Percentiles rank a stretch among this genome's conserved stretches.
Conservation (phyloP, 2,329 filamentous ascomycete genomes). For the Gyromitra esculenta region DNA sequence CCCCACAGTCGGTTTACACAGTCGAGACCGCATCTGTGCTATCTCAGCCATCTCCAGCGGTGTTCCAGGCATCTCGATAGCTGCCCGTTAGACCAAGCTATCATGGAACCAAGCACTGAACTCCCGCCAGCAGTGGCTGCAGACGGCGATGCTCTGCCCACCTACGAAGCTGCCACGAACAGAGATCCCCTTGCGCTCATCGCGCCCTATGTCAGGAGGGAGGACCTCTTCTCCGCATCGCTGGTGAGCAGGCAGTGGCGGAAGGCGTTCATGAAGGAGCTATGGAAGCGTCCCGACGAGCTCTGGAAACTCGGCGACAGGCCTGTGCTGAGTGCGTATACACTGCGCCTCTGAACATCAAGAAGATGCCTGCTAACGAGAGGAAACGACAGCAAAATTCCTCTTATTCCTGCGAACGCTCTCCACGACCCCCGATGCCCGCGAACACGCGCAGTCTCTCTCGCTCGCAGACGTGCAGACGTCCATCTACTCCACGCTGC, state of each 20-base stretch:
- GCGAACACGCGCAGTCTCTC: slow-evolving; percentile 20
- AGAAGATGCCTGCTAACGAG: neutral
- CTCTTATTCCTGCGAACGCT: slow-evolving; percentile 43
- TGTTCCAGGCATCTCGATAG: neutral
- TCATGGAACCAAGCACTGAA: slow-evolving; percentile 23
- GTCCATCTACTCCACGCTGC: slow-evolving; percentile 54
- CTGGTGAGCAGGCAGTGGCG: slow-evolving; percentile 54
- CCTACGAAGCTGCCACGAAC: slow-evolving; percentile 55
- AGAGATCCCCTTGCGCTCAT: slow-evolving; percentile 53
- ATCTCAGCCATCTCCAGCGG: neutral
- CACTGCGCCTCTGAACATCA: neutral
- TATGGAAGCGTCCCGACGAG: slow-evolving; percentile 53
- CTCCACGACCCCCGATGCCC: slow-evolving; percentile 25
- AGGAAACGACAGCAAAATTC: slow-evolving; percentile 25
- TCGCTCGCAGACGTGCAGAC: slow-evolving; percentile 45
- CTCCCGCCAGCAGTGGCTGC: neutral
- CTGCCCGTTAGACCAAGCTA: neutral
- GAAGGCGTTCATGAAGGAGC: slow-evolving; percentile 42
- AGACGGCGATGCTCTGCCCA: slow-evolving; percentile 44
- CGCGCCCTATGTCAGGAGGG: slow-evolving; percentile 46
- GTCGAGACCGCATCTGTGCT: neutral
- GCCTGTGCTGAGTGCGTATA: slow-evolving; percentile 29
- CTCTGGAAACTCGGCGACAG: slow-evolving; percentile 47
- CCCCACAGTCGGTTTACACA: neutral
- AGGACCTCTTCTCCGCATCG: slow-evolving; percentile 52